Percentiles rank a stretch among this genome's conserved stretches.
Evolutionary conservation across 176 grass and related monocot genomes (phyloP).

Genomic region (Oryza meridionalis): DNA sequence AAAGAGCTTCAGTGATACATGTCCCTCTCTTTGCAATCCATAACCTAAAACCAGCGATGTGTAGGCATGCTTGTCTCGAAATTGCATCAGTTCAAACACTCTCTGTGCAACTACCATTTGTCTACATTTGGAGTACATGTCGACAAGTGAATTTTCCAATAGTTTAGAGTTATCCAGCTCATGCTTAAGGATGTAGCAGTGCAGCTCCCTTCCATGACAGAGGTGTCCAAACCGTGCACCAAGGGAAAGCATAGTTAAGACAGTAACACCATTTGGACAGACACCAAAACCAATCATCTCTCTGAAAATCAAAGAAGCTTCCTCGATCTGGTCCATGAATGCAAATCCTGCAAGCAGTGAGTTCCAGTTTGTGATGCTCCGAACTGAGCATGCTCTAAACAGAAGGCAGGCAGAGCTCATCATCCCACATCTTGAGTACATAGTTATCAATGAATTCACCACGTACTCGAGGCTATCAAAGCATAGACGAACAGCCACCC

Average conservation of each 20-base stretch:
- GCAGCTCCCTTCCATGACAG: slow-evolving; percentile 55
- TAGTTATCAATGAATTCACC: slow-evolving; percentile 59
- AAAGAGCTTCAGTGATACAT: slow-evolving; percentile 55
- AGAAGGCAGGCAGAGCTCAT: slow-evolving; percentile 34
- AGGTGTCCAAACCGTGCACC: slow-evolving; percentile 52
- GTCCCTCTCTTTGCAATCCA: slow-evolving; percentile 62
- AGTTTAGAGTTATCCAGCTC: slow-evolving; percentile 39
- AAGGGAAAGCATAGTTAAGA: slow-evolving; percentile 62
- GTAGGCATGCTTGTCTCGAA: slow-evolving; percentile 50
- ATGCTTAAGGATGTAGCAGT: slow-evolving; percentile 66
- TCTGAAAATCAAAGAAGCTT: slow-evolving; percentile 49
- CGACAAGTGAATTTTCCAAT: slow-evolving; percentile 61
- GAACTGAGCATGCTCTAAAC: slow-evolving; percentile 40
- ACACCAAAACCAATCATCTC: slow-evolving; percentile 49
- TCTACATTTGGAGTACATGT: slow-evolving; percentile 67
- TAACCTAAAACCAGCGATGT: slow-evolving; percentile 72
- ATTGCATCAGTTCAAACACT: slow-evolving; percentile 56
- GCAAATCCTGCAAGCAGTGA: slow-evolving; percentile 64
- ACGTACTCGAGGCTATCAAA: slow-evolving; percentile 43
- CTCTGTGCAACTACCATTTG: slow-evolving; percentile 40
- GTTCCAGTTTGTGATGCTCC: slow-evolving; percentile 60
- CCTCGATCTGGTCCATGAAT: slow-evolving; percentile 49
- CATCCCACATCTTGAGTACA: slow-evolving; percentile 48
- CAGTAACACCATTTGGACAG: slow-evolving; percentile 57
- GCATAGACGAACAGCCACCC: slow-evolving; percentile 38